Percentiles rank a stretch among this genome's conserved stretches.
Evolutionary conservation across 1,139 yeast species (phyloP).

Genomic region (Casaregolazyma suthepensis): DNA sequence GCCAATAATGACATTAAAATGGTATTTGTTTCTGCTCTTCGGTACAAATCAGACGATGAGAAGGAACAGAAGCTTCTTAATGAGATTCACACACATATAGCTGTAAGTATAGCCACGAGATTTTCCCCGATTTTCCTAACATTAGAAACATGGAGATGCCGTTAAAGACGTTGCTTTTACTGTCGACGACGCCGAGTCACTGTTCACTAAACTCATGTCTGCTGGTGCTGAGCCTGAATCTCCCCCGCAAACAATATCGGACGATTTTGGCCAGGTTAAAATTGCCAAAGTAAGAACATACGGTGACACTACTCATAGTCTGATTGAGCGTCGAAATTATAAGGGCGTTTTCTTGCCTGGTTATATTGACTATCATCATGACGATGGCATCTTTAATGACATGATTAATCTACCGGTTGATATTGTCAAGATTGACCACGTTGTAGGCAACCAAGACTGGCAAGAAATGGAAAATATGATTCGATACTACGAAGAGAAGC

Average conservation of each 20-base stretch:
- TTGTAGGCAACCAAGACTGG: constrained; percentile 77
- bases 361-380: constrained; percentile 28
- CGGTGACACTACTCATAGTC: constrained; percentile 63
- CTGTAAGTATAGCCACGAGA: constrained; percentile 6
- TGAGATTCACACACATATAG: constrained; percentile 38
- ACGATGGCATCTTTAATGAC: constrained; percentile 20
- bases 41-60: constrained; percentile 25
- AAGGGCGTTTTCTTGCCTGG: constrained; percentile 52
- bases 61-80: constrained; percentile 28
- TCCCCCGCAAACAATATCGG: constrained; percentile 40
- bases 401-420: constrained; percentile 34
- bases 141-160: constrained; percentile 61
- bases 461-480: constrained; percentile 55
- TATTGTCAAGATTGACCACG: constrained; percentile 56
- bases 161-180: constrained; percentile 64
- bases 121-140: neutral
- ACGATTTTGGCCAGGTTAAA: constrained; percentile 46
- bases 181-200: constrained; percentile 45
- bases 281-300: constrained; percentile 54
- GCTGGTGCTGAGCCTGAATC: constrained; percentile 50
- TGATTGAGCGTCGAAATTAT: constrained; percentile 43
- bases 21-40: constrained; percentile 44
- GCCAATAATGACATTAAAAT: constrained; percentile 48
- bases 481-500: constrained; percentile 49
- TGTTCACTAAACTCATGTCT: constrained; percentile 42